A percentile compares a stretch with the other conserved stretches of the same genome.
Evolutionary conservation across 768 basidiomycete species (phyloP).

Genomic region (Suillus decipiens): DNA sequence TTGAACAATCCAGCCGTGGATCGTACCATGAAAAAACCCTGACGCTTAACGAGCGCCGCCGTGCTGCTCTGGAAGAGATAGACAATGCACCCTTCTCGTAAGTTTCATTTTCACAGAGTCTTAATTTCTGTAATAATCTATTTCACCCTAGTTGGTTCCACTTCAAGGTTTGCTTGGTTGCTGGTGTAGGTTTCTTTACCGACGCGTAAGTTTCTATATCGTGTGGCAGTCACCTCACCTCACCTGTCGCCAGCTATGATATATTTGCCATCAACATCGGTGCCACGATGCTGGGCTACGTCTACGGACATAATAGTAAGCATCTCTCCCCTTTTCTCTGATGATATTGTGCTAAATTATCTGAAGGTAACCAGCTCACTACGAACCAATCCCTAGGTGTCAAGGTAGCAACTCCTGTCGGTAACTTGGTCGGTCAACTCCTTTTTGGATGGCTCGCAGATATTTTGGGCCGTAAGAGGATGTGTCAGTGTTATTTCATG

Average conservation of each 20-base stretch:
- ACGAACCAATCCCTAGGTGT: slow-evolving; percentile 72
- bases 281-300: slow-evolving; percentile 79
- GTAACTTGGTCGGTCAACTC: slow-evolving; percentile 74
- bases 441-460: slow-evolving; percentile 84
- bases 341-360: not conserved
- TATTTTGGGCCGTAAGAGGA: slow-evolving; percentile 71
- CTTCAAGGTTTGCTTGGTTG: slow-evolving; percentile 66
- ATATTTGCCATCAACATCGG: slow-evolving; percentile 92
- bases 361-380: slow-evolving; percentile 32
- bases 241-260: slow-evolving; percentile 49
- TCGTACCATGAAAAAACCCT: slow-evolving; percentile 37
- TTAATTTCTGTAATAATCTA: not conserved
- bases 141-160: slow-evolving; percentile 70
- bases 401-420: slow-evolving; percentile 77
- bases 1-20: slow-evolving; percentile 27
- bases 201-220: slow-evolving; percentile 56
- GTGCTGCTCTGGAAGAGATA: slow-evolving; percentile 81
- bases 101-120: slow-evolving; percentile 28
- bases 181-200: slow-evolving; percentile 91
- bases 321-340: not conserved
- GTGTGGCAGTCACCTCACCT: not conserved
- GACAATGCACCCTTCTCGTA: slow-evolving; percentile 87
- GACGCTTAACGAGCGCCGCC: slow-evolving; percentile 67
- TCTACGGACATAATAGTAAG: slow-evolving; percentile 52
- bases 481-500: slow-evolving; percentile 55